Evolutionary conservation across 805 yeast species (phyloP).

Genomic region (Candida methanosorbosa): DNA sequence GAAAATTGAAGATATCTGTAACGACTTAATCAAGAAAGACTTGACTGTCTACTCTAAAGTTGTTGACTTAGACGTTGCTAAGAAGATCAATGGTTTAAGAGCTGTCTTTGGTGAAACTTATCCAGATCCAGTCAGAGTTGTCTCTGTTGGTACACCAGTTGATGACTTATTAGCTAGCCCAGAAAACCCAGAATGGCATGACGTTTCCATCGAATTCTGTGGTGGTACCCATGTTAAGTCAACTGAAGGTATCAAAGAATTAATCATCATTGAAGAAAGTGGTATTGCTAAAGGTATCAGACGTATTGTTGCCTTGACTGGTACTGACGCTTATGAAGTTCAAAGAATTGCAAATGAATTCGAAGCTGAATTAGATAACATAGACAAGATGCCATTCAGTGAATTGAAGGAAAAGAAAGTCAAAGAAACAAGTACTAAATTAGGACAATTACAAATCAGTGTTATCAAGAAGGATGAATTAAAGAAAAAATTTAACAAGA

Average conservation of each 20-base stretch:
- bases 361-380: slow-evolving; percentile 47
- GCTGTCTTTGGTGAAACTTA: slow-evolving; percentile 99
- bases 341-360: slow-evolving; percentile 78
- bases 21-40: slow-evolving; percentile 63
- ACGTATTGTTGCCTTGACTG: slow-evolving; percentile 96
- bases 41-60: slow-evolving; percentile 74
- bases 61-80: slow-evolving; percentile 67
- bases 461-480: slow-evolving; percentile 72
- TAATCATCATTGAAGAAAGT: slow-evolving; percentile 85
- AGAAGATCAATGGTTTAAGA: slow-evolving; percentile 73
- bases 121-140: slow-evolving; percentile 98
- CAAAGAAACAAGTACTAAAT: slow-evolving; percentile 75
- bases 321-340: slow-evolving; percentile 81
- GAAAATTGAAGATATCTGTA: slow-evolving; percentile 67
- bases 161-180: slow-evolving; percentile 73
- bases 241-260: slow-evolving; percentile 88
- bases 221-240: slow-evolving; percentile 97
- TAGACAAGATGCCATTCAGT: slow-evolving; percentile 61
- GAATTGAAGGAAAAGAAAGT: slow-evolving; percentile 71
- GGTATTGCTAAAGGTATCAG: slow-evolving; percentile 99
- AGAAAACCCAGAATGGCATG: slow-evolving; percentile 62
- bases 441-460: slow-evolving; percentile 77
- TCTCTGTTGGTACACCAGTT: slow-evolving; percentile 87
- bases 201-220: slow-evolving; percentile 87
- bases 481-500: slow-evolving; percentile 61